Evolutionary conservation across 2,329 filamentous ascomycete species (phyloP).

Genomic region (Beauveria australis): DNA sequence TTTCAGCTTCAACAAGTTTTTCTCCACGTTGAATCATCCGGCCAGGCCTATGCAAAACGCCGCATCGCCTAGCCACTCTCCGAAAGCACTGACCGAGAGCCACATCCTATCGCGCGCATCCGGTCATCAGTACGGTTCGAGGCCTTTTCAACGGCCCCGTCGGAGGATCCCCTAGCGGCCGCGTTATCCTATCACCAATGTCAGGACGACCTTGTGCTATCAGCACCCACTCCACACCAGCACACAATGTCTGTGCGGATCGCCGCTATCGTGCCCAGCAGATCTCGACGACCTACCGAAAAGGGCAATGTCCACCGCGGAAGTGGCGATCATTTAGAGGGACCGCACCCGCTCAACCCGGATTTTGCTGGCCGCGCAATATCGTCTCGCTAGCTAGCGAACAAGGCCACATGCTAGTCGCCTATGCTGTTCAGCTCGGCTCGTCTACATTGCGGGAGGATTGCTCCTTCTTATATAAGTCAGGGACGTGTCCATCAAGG

Average conservation of each 20-base stretch:
- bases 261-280: conserved; percentile 9
- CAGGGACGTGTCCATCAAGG: conserved; percentile 10
- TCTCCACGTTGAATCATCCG: background rate
- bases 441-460: background rate
- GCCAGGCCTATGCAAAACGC: background rate
- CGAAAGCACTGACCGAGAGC: conserved; percentile 2
- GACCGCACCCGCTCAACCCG: background rate
- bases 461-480: background rate
- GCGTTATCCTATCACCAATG: conserved; percentile 4
- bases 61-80: background rate
- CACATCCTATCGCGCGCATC: background rate
- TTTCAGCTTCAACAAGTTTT: background rate
- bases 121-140: background rate
- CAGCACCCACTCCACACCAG: conserved; percentile 3
- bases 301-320: conserved; percentile 12
- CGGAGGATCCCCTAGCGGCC: background rate
- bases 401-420: background rate
- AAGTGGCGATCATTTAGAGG: background rate
- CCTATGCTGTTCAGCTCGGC: background rate
- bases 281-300: conserved; percentile 16
- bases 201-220: conserved; percentile 1
- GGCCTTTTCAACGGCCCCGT: background rate
- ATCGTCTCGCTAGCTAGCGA: background rate
- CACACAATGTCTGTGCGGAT: conserved; percentile 12
- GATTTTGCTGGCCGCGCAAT: background rate